Base-by-base conservation (phyloP, 2,329 filamentous ascomycete genomes). In the Rasamsonia emersonii region DNA sequence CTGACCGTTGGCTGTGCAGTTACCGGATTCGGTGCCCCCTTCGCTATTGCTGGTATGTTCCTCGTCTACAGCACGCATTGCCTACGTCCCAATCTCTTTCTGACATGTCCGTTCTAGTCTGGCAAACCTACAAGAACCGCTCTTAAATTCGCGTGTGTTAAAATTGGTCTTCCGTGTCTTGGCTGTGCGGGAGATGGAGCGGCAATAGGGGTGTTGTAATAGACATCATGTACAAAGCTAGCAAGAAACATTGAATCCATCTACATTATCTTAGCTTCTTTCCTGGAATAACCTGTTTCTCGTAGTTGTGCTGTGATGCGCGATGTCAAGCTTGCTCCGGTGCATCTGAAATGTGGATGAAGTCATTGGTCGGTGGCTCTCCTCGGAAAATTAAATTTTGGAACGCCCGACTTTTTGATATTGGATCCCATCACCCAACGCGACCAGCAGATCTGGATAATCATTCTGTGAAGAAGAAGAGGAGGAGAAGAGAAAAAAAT, bases 41-140 rank as follows among this genome's bases (percentile, higher is more conserved):
- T 79, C 61, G 69, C 59, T 56, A 69, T 79, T 62, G 75, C 75
- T 53, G 71, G 76, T 79, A 70, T 67, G 73, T 47, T 44, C 28
- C 20, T 37, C 27, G 33, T 33, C 13, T 7, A 7, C 16, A 25
- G 14, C 18, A 6, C 16, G 10, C 5, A 9, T 8, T 15, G 9
- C 16, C 8, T 15, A 19, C 5, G 28, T 13, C 21, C 8, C 13
- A 21, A 24, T n/a, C 10, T 16, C 11, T 4, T 20, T 20, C 45
- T 53, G 40, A 58, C 52, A 49, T 49, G 32, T 34, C 28, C 9
- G 20, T 19, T 32, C 27, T 24, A 79, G 76, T 77, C 55, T 80
- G 75, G 75, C 76, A 80, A 65, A 75, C 70, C 41, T 69, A 75
- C 61, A 80, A 80, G 70, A 75, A 74, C 63, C 53, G 50, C 42